Percentiles rank a stretch among this genome's conserved stretches.
These are phyloP conservation scores for Blastobotrys chiropterorum DNA, from an alignment of 805 yeast genomes.

Conservation along the genomic window DNA sequence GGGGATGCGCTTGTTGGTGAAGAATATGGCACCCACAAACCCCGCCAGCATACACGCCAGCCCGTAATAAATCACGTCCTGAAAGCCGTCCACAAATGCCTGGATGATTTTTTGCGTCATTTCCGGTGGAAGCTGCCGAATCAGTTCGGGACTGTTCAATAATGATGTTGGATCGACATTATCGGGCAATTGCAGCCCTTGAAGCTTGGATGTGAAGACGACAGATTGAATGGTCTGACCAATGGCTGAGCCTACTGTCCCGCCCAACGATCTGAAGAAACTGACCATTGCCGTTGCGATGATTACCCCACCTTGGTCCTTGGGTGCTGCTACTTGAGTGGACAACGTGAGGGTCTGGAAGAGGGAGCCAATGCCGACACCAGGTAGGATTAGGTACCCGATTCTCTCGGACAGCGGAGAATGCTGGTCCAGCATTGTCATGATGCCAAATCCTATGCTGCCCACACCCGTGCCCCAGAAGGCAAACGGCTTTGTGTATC, in stretches of 20 bases:
- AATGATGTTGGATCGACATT: conserved; percentile 1
- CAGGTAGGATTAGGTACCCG: conserved; percentile 42
- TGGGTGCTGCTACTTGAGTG: conserved; percentile 47
- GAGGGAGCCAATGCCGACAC: conserved; percentile 38
- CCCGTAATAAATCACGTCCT: conserved; percentile 15
- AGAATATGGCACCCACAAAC: conserved; percentile 11
- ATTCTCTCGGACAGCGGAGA: conserved; percentile 32
- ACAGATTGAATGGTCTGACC: conserved; percentile 32
- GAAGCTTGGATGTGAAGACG: conserved; percentile 4
- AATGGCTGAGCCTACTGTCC: conserved; percentile 37
- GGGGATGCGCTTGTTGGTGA: conserved; percentile 17
- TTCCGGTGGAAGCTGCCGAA: conserved; percentile 11
- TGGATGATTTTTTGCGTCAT: conserved; percentile 8
- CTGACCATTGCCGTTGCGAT: conserved; percentile 40
- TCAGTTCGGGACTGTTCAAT: conserved; percentile 15
- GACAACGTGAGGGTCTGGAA: conserved; percentile 40
- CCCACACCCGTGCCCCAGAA: conserved; percentile 33
- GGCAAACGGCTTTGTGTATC: conserved; percentile 39
- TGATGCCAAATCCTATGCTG: conserved; percentile 40
- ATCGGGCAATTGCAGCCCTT: background rate
- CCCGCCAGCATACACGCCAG: conserved; percentile 13
- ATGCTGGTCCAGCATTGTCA: conserved; percentile 35
- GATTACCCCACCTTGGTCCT: conserved; percentile 42
- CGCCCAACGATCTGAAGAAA: conserved; percentile 40
- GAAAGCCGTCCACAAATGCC: conserved; percentile 16